phyloP scores from a whole-genome alignment of 768 basidiomycete genomes.

The Naganishia kalamii region DNA sequence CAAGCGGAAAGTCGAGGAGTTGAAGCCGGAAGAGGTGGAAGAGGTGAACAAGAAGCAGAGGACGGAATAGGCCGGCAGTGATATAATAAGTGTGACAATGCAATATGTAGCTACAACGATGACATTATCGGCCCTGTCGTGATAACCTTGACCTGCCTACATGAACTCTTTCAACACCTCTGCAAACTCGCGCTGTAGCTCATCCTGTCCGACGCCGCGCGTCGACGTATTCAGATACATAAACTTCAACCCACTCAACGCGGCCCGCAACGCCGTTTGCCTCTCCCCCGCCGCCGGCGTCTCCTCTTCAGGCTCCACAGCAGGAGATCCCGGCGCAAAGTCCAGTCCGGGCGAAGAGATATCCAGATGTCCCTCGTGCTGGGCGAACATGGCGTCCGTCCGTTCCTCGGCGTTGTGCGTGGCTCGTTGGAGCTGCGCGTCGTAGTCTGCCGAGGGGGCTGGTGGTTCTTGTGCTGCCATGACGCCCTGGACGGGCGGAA shows the following conservation, averaged over 20 bases:
- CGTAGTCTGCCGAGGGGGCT: neutral
- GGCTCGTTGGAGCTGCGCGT: neutral
- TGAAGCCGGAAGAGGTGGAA: slow-evolving; percentile 17
- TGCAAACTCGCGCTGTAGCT: neutral
- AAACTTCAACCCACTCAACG: neutral
- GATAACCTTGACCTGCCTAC: neutral
- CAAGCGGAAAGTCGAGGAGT: slow-evolving; percentile 21
- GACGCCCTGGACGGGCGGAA: too few species aligned
- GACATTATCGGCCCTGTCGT: neutral
- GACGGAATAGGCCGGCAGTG: slow-evolving; percentile 3
- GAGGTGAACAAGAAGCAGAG: slow-evolving; percentile 20
- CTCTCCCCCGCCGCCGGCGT: neutral
- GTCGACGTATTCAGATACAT: neutral
- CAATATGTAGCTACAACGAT: neutral
- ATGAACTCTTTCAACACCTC: slow-evolving; percentile 1
- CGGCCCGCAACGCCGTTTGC: neutral
- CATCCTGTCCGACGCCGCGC: neutral
- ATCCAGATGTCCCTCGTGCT: slow-evolving; percentile 3
- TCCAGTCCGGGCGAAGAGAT: slow-evolving; percentile 9
- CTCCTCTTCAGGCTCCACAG: neutral
- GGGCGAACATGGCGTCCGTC: slow-evolving; percentile 1
- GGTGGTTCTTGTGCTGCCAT: neutral
- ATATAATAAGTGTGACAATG: neutral
- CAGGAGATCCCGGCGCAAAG: slow-evolving; percentile 2
- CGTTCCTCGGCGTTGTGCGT: neutral